phyloP scores from a whole-genome alignment of 225 moss, liverwort and hornwort genomes.

The Neckera pumila region DNA sequence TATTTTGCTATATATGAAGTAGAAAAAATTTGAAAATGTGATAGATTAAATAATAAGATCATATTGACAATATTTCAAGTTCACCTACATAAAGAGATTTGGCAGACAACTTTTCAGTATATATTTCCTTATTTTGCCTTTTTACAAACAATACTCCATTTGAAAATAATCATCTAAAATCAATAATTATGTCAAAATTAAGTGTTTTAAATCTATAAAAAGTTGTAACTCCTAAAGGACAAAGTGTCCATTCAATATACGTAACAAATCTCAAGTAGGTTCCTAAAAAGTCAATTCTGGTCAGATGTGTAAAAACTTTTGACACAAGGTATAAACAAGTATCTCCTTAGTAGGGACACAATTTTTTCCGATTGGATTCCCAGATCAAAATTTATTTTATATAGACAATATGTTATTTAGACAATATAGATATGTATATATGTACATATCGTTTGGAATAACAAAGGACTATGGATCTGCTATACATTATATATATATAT shows the following conservation, averaged over 20 bases:
- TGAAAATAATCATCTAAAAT: not conserved
- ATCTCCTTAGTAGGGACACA: not conserved
- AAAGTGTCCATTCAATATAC: not conserved
- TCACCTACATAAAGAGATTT: not conserved
- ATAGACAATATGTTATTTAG: no score
- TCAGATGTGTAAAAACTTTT: no score
- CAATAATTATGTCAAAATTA: not conserved
- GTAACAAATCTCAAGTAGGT: not conserved
- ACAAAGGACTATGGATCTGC: rapidly evolving
- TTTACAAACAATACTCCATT: no score
- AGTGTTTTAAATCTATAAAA: not conserved
- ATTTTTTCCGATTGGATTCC: rapidly evolving
- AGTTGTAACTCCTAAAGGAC: not conserved
- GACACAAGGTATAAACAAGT: no score
- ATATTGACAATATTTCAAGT: not conserved
- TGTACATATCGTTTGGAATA: no score
- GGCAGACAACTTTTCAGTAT: not conserved
- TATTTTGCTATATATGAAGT: not conserved
- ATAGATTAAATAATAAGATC: no score
- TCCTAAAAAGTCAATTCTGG: not conserved
- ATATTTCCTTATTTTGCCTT: no score
- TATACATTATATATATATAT: rapidly evolving
- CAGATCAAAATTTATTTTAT: not conserved
- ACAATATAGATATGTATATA: not conserved
- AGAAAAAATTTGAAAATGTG: not conserved